These are phyloP conservation scores for Casuarina cunninghamiana DNA, from an alignment of 306 rosid species.

Conservation along the genomic window DNA sequence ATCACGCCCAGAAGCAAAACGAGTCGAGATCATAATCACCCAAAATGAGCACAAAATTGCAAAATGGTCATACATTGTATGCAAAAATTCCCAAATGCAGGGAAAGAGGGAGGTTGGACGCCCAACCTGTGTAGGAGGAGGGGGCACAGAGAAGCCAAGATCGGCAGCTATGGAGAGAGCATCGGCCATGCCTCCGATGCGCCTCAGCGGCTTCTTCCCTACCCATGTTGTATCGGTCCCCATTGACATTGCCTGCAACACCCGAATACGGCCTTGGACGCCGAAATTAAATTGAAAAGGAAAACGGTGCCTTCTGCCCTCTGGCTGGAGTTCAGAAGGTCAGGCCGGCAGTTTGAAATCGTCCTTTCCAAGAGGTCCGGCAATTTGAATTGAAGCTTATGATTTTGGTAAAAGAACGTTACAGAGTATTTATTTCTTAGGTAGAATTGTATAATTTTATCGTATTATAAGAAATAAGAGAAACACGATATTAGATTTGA, in stretches of 20 bases:
- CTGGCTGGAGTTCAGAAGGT: too few species aligned
- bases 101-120: neutral
- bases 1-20: neutral
- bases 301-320: too few species aligned
- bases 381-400: too few species aligned
- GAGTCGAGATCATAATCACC: neutral
- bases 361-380: too few species aligned
- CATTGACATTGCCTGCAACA: slow-evolving; percentile 47
- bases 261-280: neutral
- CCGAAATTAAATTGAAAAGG: neutral
- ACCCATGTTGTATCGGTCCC: slow-evolving; percentile 72
- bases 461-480: too few species aligned
- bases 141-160: slow-evolving; percentile 75
- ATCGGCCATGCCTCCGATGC: slow-evolving; percentile 86
- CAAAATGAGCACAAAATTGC: slow-evolving; percentile 1
- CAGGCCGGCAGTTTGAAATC: too few species aligned
- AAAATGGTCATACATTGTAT: neutral
- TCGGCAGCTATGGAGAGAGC: slow-evolving; percentile 87
- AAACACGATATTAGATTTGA: too few species aligned
- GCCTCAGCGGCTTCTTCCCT: slow-evolving; percentile 83
- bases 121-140: slow-evolving; percentile 58
- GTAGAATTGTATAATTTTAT: too few species aligned
- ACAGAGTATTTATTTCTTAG: too few species aligned
- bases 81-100: neutral
- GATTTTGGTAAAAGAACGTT: too few species aligned